Percentiles rank a stretch among this genome's conserved stretches.
These are phyloP conservation scores for Yamadazyma tumulicola DNA, from an alignment of 805 yeast genomes.

Conservation along the genomic window DNA sequence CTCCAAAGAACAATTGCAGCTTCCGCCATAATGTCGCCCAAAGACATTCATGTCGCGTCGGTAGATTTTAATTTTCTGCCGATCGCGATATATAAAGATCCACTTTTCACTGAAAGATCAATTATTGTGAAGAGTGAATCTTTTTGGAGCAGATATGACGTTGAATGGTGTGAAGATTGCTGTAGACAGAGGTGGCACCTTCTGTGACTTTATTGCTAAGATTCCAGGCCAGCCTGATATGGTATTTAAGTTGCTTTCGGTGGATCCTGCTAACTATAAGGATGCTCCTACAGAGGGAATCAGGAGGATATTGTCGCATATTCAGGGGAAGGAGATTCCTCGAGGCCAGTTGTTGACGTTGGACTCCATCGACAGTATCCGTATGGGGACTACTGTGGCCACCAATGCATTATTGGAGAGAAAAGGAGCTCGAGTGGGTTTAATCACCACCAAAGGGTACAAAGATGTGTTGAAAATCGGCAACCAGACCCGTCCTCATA, in stretches of 20 bases:
- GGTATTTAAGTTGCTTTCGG: slow-evolving; percentile 77
- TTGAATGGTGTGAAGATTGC: slow-evolving; percentile 27
- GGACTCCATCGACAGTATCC: slow-evolving; percentile 58
- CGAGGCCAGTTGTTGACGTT: slow-evolving; percentile 46
- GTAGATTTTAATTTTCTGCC: background rate
- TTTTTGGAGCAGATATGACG: slow-evolving; percentile 1
- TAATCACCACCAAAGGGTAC: slow-evolving; percentile 86
- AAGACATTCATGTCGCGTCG: too few relatives aligned
- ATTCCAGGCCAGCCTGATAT: slow-evolving; percentile 53
- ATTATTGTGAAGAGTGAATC: background rate
- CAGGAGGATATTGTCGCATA: slow-evolving; percentile 65
- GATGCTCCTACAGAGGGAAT: slow-evolving; percentile 96
- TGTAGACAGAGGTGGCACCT: slow-evolving; percentile 74
- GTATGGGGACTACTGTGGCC: slow-evolving; percentile 96
- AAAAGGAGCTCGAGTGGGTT: slow-evolving; percentile 85
- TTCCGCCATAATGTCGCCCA: too few relatives aligned
- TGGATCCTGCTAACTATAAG: slow-evolving; percentile 79
- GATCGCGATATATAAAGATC: slow-evolving; percentile 1
- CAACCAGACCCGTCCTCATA: slow-evolving; percentile 86
- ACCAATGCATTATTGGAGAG: slow-evolving; percentile 92
- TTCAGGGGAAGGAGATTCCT: slow-evolving; percentile 53
- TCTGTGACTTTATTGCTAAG: slow-evolving; percentile 67
- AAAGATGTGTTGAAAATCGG: slow-evolving; percentile 81
- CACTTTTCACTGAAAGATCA: too few relatives aligned
- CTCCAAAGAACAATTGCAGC: too few relatives aligned